Evolutionary conservation across 352 stramenopile species (phyloP), one percentile per base, ranked within the genome.

Genomic region (Blastocystis sp.): DNA sequence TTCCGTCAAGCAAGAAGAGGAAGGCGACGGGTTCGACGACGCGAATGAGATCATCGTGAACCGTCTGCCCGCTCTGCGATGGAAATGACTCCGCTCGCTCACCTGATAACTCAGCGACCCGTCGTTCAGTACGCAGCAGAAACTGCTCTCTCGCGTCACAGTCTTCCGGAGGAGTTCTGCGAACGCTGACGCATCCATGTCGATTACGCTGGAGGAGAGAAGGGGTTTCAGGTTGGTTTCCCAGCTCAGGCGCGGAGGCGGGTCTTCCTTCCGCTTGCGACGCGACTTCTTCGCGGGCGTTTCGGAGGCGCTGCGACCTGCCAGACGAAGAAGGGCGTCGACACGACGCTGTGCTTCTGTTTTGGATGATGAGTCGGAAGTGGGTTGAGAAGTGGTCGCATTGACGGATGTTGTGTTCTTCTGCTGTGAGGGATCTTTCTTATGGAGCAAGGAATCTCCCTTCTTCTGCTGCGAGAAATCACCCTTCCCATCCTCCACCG

Each of bases 41-140:
- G 16, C 38, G 18, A 3, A n/a, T 21, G 3, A 78, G 24, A 40
- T 78, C 67, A 27, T 48, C 44, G 32, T 78, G 40, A 42, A 78
- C 67, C 2, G 67, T 57, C 48, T 46, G 27, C 16, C 18, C 24
- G 14, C 34, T 40, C 42, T 78, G 36, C 0, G 34, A 7, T 24
- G 53, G n/a, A 24, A n/a, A n/a, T n/a, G 51, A 59, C n/a, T 59
- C 51, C n/a, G n/a, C n/a, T 14, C 32, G 11, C n/a, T 32, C 51
- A 59, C 51, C 32, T 59, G 51, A 59, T 59, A 59, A 59, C 51
- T 59, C 51, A 59, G 2, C 4, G 63, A 51, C 11, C 32, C 36
- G 46, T 75, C 42, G 48, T 75, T 75, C 29, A 75, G n/a, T 8
- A 75, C 27, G 27, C 27, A 75, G 36, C 63, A 75, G 63, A 75